Conservation (phyloP, 176 grass and related monocot species). For the Musa troglodytarum region DNA sequence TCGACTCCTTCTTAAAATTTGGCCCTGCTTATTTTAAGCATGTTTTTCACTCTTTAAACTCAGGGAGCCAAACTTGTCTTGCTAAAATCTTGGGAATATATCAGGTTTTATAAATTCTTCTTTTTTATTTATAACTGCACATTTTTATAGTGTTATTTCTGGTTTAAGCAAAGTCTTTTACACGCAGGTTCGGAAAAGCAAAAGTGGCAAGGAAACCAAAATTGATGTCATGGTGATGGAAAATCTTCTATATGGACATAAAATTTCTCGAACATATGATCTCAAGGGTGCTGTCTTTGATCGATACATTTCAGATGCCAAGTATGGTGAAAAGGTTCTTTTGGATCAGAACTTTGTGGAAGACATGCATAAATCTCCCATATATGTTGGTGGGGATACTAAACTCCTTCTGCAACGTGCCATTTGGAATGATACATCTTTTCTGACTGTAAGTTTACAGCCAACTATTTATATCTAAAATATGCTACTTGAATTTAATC, state of each 20-base stretch:
- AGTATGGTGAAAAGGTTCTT: conserved; percentile 45
- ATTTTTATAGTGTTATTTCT: conserved; percentile 5
- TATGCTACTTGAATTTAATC: background rate
- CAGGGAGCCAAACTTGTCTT: conserved; percentile 84
- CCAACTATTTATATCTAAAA: conserved; percentile 3
- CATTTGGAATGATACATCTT: conserved; percentile 88
- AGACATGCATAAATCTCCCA: conserved; percentile 60
- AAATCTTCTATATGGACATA: conserved; percentile 86
- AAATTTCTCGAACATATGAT: conserved; percentile 71
- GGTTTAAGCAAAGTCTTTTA: conserved; percentile 22
- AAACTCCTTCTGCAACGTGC: conserved; percentile 79
- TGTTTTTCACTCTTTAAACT: conserved; percentile 61
- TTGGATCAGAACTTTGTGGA: conserved; percentile 86
- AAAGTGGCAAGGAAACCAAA: conserved; percentile 72
- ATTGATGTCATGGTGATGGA: conserved; percentile 98
- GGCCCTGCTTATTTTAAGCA: conserved; percentile 84
- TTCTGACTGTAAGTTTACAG: conserved; percentile 71
- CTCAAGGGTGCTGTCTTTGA: conserved; percentile 78
- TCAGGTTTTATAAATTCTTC: conserved; percentile 42
- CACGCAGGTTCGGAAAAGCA: conserved; percentile 57
- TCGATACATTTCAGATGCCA: conserved; percentile 36
- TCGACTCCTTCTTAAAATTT: conserved; percentile 88
- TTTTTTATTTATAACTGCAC: background rate
- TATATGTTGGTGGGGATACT: conserved; percentile 77
- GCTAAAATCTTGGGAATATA: conserved; percentile 93